Evolutionary conservation across 352 stramenopile species (phyloP).

Genomic region (Plasmopara halstedii): DNA sequence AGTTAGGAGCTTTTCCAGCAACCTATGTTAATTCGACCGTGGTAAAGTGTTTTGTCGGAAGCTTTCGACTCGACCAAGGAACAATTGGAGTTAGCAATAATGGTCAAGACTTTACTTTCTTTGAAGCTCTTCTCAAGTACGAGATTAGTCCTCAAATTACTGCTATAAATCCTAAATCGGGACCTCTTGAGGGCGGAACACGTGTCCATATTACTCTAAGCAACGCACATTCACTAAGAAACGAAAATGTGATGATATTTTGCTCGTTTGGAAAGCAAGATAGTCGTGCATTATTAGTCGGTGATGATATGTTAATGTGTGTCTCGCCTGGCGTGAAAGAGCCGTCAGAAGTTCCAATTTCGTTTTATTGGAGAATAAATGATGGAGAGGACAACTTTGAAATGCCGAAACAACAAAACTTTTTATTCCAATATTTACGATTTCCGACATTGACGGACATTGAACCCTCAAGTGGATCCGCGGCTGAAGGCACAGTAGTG

Average conservation of each 20-base stretch:
- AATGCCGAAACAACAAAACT: not conserved
- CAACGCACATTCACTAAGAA: constrained; percentile 4
- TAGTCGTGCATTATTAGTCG: constrained; percentile 10
- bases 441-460: constrained; percentile 15
- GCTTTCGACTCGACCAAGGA: not conserved
- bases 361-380: constrained; percentile 21
- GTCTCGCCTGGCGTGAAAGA: constrained; percentile 7
- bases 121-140: constrained; percentile 5
- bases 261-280: constrained; percentile 33
- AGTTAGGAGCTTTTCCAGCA: not conserved
- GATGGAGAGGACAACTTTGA: constrained; percentile 16
- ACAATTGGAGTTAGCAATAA: constrained; percentile 34
- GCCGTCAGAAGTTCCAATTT: constrained; percentile 5
- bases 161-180: constrained; percentile 17
- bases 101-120: constrained; percentile 27
- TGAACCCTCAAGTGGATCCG: constrained; percentile 11
- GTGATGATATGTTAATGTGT: constrained; percentile 12
- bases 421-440: constrained; percentile 23
- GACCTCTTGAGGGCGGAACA: constrained; percentile 26
- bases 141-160: constrained; percentile 14
- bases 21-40: constrained; percentile 10
- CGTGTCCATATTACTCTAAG: constrained; percentile 16
- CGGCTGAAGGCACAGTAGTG: constrained; percentile 16
- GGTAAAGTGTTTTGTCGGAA: constrained; percentile 8
- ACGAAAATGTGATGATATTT: constrained; percentile 8